Percentiles rank a stretch among this genome's conserved stretches.
Evolutionary conservation across 2,329 filamentous ascomycete genomes (phyloP).

Genomic region (Ophiostoma sp.): DNA sequence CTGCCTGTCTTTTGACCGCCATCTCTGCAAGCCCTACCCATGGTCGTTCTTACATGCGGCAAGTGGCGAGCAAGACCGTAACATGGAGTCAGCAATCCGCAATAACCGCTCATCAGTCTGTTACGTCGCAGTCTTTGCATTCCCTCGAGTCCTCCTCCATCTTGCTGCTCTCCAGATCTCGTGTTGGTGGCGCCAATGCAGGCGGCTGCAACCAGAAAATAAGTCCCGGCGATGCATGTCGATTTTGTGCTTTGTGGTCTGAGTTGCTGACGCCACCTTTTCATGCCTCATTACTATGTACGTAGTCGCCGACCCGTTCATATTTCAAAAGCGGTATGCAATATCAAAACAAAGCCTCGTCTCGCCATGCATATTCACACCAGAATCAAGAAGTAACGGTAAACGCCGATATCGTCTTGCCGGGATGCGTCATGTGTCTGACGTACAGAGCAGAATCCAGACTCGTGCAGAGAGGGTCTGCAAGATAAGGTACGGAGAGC

Average conservation of each 20-base stretch:
- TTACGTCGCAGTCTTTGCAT: not conserved
- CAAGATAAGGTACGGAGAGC: not conserved
- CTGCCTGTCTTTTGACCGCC: not conserved
- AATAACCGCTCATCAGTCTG: not conserved
- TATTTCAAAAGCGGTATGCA: not conserved
- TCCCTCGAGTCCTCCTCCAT: not conserved
- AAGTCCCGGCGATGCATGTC: not conserved
- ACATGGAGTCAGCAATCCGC: not conserved
- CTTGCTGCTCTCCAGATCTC: not conserved
- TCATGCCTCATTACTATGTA: not conserved
- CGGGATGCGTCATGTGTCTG: not conserved
- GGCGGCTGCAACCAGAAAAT: not conserved
- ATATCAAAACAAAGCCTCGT: not conserved
- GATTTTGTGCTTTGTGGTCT: not conserved
- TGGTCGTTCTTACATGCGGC: not conserved
- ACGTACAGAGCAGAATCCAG: not conserved
- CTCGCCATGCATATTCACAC: not conserved
- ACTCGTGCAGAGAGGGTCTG: not conserved
- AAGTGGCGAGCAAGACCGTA: not conserved
- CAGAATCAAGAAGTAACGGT: not conserved
- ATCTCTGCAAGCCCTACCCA: not conserved
- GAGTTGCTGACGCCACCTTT: not conserved
- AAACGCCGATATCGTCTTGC: not conserved
- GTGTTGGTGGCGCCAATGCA: not conserved
- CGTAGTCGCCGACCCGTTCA: not conserved